phyloP scores from a whole-genome alignment of 768 basidiomycete genomes.

The Lactarius hatsudake region DNA sequence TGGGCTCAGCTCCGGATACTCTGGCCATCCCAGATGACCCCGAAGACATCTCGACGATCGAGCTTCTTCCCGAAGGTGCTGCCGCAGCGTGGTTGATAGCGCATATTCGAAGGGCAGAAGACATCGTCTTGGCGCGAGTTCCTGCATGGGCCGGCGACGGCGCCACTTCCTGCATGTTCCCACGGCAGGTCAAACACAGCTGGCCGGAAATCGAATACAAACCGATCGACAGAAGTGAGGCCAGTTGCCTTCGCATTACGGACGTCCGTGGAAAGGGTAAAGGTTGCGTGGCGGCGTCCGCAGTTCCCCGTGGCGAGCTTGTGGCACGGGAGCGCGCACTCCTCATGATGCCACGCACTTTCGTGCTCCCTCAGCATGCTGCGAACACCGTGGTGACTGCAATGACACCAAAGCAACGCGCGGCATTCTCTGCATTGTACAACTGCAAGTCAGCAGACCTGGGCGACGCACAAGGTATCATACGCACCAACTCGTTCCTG shows the following conservation, averaged over 20 bases:
- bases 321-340: slow-evolving; percentile 41
- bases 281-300: slow-evolving; percentile 35
- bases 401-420: not conserved
- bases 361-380: not conserved
- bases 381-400: not conserved
- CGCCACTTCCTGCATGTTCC: slow-evolving; percentile 10
- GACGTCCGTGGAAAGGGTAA: slow-evolving; percentile 28
- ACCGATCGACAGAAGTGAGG: not conserved
- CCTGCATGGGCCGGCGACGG: slow-evolving; percentile 1
- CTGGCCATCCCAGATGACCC: slow-evolving; percentile 1
- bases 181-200: not conserved
- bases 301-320: slow-evolving; percentile 34
- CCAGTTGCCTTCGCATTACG: slow-evolving; percentile 6
- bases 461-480: not conserved
- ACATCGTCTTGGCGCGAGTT: slow-evolving; percentile 1
- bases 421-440: slow-evolving; percentile 1
- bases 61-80: not conserved
- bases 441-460: not conserved
- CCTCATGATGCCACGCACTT: slow-evolving; percentile 29
- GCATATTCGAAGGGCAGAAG: not conserved
- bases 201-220: not conserved
- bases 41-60: not conserved
- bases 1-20: not conserved
- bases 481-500: slow-evolving; percentile 10
- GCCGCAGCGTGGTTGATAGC: slow-evolving; percentile 1